Conservation (phyloP, 768 basidiomycete species). For the Rhizopogon rudus region DNA sequence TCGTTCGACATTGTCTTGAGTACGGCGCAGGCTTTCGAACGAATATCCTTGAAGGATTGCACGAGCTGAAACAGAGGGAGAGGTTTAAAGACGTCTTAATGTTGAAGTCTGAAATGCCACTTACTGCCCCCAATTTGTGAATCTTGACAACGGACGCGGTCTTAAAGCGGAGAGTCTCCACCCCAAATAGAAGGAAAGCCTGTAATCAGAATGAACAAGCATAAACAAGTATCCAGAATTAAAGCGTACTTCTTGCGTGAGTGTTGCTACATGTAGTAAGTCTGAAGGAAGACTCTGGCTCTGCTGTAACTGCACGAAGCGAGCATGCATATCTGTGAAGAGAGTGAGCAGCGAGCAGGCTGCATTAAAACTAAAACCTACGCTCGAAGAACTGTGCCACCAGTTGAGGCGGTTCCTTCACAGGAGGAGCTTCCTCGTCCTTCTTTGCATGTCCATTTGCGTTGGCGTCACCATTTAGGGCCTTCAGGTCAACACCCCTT, state of each 20-base stretch:
- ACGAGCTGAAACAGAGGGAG: slow-evolving; percentile 45
- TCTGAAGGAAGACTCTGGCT: slow-evolving; percentile 41
- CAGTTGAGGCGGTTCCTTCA: slow-evolving; percentile 54
- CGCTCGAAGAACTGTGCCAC: slow-evolving; percentile 61
- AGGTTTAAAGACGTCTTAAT: neutral
- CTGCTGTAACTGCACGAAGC: slow-evolving; percentile 42
- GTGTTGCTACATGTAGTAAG: slow-evolving; percentile 64
- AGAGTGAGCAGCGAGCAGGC: neutral
- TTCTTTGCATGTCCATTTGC: slow-evolving; percentile 54
- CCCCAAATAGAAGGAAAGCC: slow-evolving; percentile 67
- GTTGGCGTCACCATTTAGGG: slow-evolving; percentile 26
- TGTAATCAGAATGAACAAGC: slow-evolving; percentile 21
- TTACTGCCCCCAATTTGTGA: slow-evolving; percentile 67
- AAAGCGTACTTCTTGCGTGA: slow-evolving; percentile 64
- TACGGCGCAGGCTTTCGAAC: slow-evolving; percentile 43
- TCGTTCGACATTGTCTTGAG: slow-evolving; percentile 55
- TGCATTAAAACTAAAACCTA: slow-evolving; percentile 19
- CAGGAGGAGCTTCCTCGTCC: slow-evolving; percentile 65
- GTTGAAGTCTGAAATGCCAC: slow-evolving; percentile 16
- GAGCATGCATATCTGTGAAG: slow-evolving; percentile 45
- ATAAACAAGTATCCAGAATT: neutral
- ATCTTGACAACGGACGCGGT: slow-evolving; percentile 60
- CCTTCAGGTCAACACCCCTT: slow-evolving; percentile 51
- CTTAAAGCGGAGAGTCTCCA: slow-evolving; percentile 76
- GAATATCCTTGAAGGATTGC: slow-evolving; percentile 59